Conservation (phyloP, 1,139 yeast genomes). For the Scheffersomyces quercinus region DNA sequence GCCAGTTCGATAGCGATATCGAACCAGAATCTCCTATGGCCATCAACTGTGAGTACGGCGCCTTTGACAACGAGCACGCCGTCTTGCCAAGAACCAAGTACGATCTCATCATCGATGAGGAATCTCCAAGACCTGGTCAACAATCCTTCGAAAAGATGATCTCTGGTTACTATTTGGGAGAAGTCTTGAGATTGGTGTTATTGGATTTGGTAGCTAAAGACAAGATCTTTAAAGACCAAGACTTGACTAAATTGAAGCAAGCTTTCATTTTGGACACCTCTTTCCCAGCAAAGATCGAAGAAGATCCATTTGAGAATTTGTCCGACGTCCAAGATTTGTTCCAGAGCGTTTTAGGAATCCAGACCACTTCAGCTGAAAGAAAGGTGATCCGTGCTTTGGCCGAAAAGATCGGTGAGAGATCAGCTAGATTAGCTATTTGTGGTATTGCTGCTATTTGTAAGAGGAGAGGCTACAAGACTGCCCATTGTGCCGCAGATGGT, state of each 20-base stretch:
- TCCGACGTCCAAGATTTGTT: conserved; percentile 73
- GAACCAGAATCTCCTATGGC: conserved; percentile 76
- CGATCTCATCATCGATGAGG: conserved; percentile 75
- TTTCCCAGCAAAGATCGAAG: conserved; percentile 82
- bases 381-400: conserved; percentile 79
- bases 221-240: conserved; percentile 68
- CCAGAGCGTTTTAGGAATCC: conserved; percentile 54
- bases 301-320: conserved; percentile 86
- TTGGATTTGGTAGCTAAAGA: conserved; percentile 67
- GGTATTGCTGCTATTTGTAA: conserved; percentile 94
- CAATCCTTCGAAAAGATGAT: conserved; percentile 97
- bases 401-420: conserved; percentile 86
- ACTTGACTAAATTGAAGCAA: conserved; percentile 54
- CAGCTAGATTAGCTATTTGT: conserved; percentile 90
- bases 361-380: conserved; percentile 77
- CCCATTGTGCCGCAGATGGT: conserved; percentile 97
- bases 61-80: conserved; percentile 87
- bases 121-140: conserved; percentile 95
- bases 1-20: conserved; percentile 65
- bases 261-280: conserved; percentile 86
- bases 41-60: conserved; percentile 97
- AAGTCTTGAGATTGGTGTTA: conserved; percentile 77
- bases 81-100: conserved; percentile 88
- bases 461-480: conserved; percentile 76
- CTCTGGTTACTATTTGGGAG: conserved; percentile 95